These are phyloP conservation scores for Boehmeria nivea DNA, from an alignment of 306 rosid genomes.

Conservation along the genomic window DNA sequence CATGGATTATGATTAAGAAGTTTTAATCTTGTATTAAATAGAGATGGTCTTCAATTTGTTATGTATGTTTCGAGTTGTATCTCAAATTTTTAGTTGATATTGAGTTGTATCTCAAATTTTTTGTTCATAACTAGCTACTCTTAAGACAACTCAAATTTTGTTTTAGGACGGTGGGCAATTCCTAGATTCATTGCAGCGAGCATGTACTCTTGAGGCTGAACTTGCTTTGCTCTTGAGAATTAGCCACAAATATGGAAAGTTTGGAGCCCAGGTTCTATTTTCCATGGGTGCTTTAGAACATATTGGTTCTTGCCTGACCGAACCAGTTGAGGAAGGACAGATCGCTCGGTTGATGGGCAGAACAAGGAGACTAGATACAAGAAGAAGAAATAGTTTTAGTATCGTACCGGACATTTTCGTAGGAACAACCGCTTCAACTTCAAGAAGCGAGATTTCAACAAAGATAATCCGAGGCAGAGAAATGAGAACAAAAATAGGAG, in stretches of 20 bases:
- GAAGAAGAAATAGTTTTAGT: too few species aligned
- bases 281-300: slow-evolving; percentile 85
- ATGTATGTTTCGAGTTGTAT: too few species aligned
- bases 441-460: too few species aligned
- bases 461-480: too few species aligned
- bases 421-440: too few species aligned
- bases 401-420: too few species aligned
- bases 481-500: too few species aligned
- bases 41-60: neutral
- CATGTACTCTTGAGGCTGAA: slow-evolving; percentile 82
- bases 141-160: slow-evolving; percentile 14
- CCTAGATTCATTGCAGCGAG: slow-evolving; percentile 73
- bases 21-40: neutral
- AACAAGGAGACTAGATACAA: too few species aligned
- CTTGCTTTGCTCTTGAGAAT: slow-evolving; percentile 74
- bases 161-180: slow-evolving; percentile 75
- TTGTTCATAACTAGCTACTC: neutral
- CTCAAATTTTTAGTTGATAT: too few species aligned
- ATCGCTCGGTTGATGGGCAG: too few species aligned
- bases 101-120: neutral
- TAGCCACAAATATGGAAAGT: slow-evolving; percentile 83
- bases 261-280: slow-evolving; percentile 82
- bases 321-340: too few species aligned
- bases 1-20: too few species aligned
- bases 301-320: slow-evolving; percentile 70